These are phyloP conservation scores for Biscutella laevigata DNA, from an alignment of 441 rosid species.

Conservation along the genomic window DNA sequence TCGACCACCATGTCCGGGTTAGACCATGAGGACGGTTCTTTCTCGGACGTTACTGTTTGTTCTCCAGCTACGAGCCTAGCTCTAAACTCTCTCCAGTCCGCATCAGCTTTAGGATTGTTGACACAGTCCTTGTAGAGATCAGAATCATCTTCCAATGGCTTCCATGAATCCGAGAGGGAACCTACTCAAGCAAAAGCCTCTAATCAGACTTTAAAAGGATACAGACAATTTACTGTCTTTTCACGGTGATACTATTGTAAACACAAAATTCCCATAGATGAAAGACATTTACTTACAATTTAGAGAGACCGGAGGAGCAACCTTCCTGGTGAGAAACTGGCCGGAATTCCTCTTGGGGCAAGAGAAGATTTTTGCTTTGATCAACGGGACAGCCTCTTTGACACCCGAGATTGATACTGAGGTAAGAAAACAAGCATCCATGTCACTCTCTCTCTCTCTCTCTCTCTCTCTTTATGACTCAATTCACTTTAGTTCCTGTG, in stretches of 20 bases:
- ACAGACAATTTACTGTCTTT: background rate
- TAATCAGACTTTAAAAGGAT: conserved; percentile 1
- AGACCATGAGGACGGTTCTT: conserved; percentile 26
- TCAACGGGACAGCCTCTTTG: conserved; percentile 33
- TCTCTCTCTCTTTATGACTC: background rate
- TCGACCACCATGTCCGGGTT: conserved; percentile 33
- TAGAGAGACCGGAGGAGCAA: conserved; percentile 29
- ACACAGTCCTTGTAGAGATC: conserved; percentile 24
- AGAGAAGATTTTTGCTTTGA: conserved; percentile 35
- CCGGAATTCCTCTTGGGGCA: conserved; percentile 28
- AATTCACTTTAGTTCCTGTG: conserved; percentile 1
- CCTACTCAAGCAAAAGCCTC: conserved; percentile 31
- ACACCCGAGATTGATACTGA: conserved; percentile 48
- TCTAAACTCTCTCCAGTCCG: conserved; percentile 75
- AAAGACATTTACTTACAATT: conserved; percentile 40
- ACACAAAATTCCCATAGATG: background rate
- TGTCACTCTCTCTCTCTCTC: conserved; percentile 16
- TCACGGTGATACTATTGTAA: background rate
- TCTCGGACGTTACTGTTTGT: conserved; percentile 23
- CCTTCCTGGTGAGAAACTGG: conserved; percentile 30
- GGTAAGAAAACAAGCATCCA: conserved; percentile 76
- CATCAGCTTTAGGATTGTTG: conserved; percentile 15
- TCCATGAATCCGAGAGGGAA: conserved; percentile 40
- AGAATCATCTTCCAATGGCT: conserved; percentile 30
- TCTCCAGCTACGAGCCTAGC: conserved; percentile 67